Evolutionary conservation across 371 early-diverging fungal species (phyloP).

Genomic region (Mucor piriformis): DNA sequence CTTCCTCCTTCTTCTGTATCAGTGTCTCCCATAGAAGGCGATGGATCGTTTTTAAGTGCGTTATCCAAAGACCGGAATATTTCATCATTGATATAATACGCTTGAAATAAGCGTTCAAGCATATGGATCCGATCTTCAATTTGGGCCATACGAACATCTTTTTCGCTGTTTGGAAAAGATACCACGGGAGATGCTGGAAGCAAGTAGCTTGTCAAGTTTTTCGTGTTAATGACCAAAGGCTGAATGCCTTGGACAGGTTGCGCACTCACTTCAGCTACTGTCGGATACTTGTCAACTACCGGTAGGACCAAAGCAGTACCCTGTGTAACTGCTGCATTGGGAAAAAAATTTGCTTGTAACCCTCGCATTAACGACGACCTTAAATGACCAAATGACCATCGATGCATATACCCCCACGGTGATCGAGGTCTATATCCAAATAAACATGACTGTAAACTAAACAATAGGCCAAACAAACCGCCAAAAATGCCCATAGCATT

Average conservation of each 20-base stretch:
- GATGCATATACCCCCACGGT: conserved; percentile 29
- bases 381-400: conserved; percentile 32
- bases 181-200: conserved; percentile 1
- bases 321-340: background rate
- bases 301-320: too few relatives aligned
- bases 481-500: conserved; percentile 30
- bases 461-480: conserved; percentile 18
- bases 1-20: background rate
- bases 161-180: background rate
- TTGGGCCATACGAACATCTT: conserved; percentile 66
- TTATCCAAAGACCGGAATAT: conserved; percentile 27
- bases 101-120: conserved; percentile 55
- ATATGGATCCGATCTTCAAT: conserved; percentile 97
- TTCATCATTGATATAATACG: conserved; percentile 34
- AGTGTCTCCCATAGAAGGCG: background rate
- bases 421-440: conserved; percentile 28
- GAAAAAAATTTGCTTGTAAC: conserved; percentile 19
- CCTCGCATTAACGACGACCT: conserved; percentile 19
- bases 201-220: too few relatives aligned
- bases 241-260: too few relatives aligned
- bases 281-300: too few relatives aligned
- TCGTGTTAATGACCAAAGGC: too few relatives aligned
- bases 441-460: conserved; percentile 23
- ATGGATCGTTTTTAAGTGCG: conserved; percentile 11
- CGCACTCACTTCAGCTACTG: too few relatives aligned